Conservation (phyloP, 2,329 filamentous ascomycete genomes). For the Penicillium olsonii region DNA sequence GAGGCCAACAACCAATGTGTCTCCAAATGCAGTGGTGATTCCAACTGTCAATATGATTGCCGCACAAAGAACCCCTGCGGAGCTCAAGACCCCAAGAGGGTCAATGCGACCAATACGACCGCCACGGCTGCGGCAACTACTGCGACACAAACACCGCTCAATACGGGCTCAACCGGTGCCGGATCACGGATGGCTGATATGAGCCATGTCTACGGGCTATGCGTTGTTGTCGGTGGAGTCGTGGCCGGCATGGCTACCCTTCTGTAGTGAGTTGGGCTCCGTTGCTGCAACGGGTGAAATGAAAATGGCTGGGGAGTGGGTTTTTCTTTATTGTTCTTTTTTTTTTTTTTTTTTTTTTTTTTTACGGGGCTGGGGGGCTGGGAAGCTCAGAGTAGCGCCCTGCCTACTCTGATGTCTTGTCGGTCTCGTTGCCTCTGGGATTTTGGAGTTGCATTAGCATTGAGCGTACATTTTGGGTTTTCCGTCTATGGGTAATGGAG, state of each 20-base stretch:
- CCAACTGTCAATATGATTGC: conserved; percentile 54
- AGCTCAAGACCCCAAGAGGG: conserved; percentile 57
- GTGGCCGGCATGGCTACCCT: conserved; percentile 60
- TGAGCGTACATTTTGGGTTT: conserved; percentile 13
- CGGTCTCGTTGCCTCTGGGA: not conserved
- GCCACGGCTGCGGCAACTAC: conserved; percentile 43
- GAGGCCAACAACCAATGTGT: conserved; percentile 60
- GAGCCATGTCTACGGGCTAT: conserved; percentile 58
- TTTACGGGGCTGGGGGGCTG: not conserved
- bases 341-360: not conserved
- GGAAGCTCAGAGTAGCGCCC: not conserved
- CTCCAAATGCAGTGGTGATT: conserved; percentile 49
- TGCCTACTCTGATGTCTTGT: not conserved
- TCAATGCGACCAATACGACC: conserved; percentile 54
- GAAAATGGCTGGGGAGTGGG: not conserved
- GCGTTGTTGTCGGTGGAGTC: conserved; percentile 56
- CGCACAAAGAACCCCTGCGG: conserved; percentile 60
- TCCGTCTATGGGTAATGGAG: conserved; percentile 9
- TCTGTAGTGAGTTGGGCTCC: conserved; percentile 41
- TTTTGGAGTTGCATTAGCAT: conserved; percentile 19
- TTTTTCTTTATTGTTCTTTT: not conserved
- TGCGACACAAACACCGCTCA: conserved; percentile 36
- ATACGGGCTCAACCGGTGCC: conserved; percentile 27
- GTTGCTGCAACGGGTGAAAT: not conserved
- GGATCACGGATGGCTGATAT: conserved; percentile 47